Evolutionary conservation across 768 basidiomycete genomes (phyloP), one percentile per base, ranked within the genome.

Genomic region (Mycena vitilis): DNA sequence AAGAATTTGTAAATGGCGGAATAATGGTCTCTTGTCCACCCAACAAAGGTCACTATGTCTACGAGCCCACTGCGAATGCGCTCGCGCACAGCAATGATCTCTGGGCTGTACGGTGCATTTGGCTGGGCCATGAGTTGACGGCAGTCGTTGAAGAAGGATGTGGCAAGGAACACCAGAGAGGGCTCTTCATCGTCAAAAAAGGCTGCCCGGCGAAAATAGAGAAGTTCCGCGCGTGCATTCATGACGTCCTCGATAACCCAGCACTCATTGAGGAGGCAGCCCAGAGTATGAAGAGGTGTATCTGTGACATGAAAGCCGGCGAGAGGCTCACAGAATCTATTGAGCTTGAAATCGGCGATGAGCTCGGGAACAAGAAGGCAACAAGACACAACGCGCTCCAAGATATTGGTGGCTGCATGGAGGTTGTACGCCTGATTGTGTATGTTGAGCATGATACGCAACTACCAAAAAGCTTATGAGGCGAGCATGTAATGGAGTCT

Each of bases 181-280:
- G 61, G 61, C 1, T 63, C 51, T n/a, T 44, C 42, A 10, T 18
- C 40, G 7, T 13, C n/a, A 20, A 34, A 30, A 2, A 9, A 0
- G 2, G 52, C 51, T 12, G 38, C 51, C 1, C 47, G 54, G 2
- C 54, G 63, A 16, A 57, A 65, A 18, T 65, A 58, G 10, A n/a
- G 40, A 44, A 57, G 13, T 20, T 65, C 64, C 5, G 55, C 57
- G 2, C 64, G 56, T 2, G 64, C 56, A 23, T 65, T 65, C 15
- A 65, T 36, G 3, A 59, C 49, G 20, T 65, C 64, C 51, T 65
- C 64, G 15, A 45, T 1, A 4, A 22, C 47, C 64, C 64, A 65
- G 36, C 25, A 20, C 56, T 65, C 49, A 8, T 59, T 4, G 47
- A 65, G 47, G 23, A 65, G 42, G 30, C 64, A 65, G 11, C 47